These are phyloP conservation scores for Pseudopithomyces maydicus DNA, from an alignment of 2,329 filamentous ascomycete genomes.

Conservation along the genomic window DNA sequence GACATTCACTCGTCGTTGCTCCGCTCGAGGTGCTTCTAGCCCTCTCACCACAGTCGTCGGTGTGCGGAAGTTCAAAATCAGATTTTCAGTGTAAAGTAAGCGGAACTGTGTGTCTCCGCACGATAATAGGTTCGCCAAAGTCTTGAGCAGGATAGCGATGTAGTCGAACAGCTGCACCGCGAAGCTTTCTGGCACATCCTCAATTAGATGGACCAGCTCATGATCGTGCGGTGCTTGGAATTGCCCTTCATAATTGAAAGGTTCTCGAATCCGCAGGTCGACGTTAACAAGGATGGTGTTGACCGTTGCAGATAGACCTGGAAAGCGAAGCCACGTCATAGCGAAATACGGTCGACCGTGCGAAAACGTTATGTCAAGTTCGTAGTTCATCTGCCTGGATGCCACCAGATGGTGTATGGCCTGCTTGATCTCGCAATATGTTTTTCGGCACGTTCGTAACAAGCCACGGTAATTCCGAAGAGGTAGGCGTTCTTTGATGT, in stretches of 20 bases:
- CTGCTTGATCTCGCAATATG: slow-evolving; percentile 31
- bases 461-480: slow-evolving; percentile 34
- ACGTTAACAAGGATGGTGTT: slow-evolving; percentile 37
- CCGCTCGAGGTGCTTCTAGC: slow-evolving; percentile 18
- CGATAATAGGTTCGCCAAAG: slow-evolving; percentile 29
- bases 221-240: slow-evolving; percentile 26
- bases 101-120: slow-evolving; percentile 24
- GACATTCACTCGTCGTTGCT: slow-evolving; percentile 25
- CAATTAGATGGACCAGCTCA: slow-evolving; percentile 30
- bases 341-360: slow-evolving; percentile 42
- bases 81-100: slow-evolving; percentile 30
- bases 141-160: slow-evolving; percentile 36
- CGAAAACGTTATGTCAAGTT: slow-evolving; percentile 34
- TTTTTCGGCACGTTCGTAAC: slow-evolving; percentile 28
- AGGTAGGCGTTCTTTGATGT: slow-evolving; percentile 34
- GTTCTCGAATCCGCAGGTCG: slow-evolving; percentile 35
- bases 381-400: slow-evolving; percentile 29
- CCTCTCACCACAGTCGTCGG: slow-evolving; percentile 27
- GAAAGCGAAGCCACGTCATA: slow-evolving; percentile 33
- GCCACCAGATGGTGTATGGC: slow-evolving; percentile 33
- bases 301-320: slow-evolving; percentile 32
- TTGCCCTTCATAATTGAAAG: slow-evolving; percentile 17
- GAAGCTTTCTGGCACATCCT: slow-evolving; percentile 31
- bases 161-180: slow-evolving; percentile 38
- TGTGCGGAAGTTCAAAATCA: slow-evolving; percentile 35